Evolutionary conservation across 179 eudicot genomes (phyloP), one percentile per base, ranked within the genome.

Genomic region (Silene vulgaris): DNA sequence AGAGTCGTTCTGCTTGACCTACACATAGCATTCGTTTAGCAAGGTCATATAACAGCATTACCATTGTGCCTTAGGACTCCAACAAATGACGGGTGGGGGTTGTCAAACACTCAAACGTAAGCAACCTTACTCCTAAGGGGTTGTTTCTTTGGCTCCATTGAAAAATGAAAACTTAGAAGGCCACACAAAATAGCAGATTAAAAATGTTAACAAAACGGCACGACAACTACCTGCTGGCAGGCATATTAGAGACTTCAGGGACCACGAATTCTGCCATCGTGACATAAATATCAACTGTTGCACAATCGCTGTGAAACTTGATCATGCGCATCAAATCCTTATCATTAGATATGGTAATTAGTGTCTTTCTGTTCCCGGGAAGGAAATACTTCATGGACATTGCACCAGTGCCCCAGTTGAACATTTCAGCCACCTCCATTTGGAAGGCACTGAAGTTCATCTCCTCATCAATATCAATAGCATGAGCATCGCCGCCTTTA

Each of bases 401-500:
- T 52, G 79, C 72, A 77, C 75, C 77, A 23, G 74, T 65, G 62
- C 75, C 76, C 84, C 85, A 85, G 71, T 79, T 87, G 63, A 89
- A 94, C 94, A 90, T 85, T 80, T 91, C 98, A 13, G 89, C 87
- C 28, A 94, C 84, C 86, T 94, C 98, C 81, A 74, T 48, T 76
- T 82, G 87, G 78, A 94, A 90, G 63, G 84, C 86, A 28, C 81
- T 74, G 50, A 81, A 90, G 50, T 85, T 86, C 87, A 87, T 84
- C 65, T 86, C 75, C 28, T 84, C 88, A 66, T 88, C 92, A 62
- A 94, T 85, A 67, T 90, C 96, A 84, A 92, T 87, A 32, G 97
- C 98, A 87, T 90, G 96, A 73, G 98, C 98, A 78, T 94, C 98
- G 60, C 98, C 98, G 43, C 97, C 97, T 80, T 75, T 79, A 78